Conservation (phyloP, 306 rosid species). For the Vicia sativa region DNA sequence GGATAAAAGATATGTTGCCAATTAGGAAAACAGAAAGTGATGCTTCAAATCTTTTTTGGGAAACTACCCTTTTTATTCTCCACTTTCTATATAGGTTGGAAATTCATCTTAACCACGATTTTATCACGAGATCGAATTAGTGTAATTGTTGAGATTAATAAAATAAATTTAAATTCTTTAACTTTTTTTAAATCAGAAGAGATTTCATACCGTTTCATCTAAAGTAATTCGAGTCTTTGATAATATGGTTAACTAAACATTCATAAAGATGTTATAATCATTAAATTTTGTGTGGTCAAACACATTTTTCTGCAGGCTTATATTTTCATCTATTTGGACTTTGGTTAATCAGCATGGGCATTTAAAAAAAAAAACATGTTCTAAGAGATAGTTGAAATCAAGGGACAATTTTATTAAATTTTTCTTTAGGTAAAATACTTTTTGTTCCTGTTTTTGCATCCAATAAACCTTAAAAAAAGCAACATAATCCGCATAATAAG, state of each 20-base stretch:
- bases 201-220: too few relatives aligned
- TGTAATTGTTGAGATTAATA: too few relatives aligned
- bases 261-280: too few relatives aligned
- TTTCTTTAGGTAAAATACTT: conserved; percentile 3
- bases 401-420: conserved; percentile 32
- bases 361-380: background rate
- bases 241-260: too few relatives aligned
- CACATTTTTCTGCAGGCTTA: conserved; percentile 18
- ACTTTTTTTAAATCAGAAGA: too few relatives aligned
- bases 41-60: conserved; percentile 32
- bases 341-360: background rate
- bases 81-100: background rate
- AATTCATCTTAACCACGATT: too few relatives aligned
- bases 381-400: conserved; percentile 23
- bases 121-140: too few relatives aligned
- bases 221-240: too few relatives aligned
- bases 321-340: background rate
- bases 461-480: conserved; percentile 35
- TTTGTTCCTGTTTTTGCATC: conserved; percentile 28
- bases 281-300: conserved; percentile 1
- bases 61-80: conserved; percentile 28
- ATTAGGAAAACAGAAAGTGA: conserved; percentile 34
- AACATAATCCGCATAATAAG: conserved; percentile 11
- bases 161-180: too few relatives aligned
- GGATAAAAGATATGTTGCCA: conserved; percentile 6